These are phyloP conservation scores for Colletotrichum abscissum DNA, from an alignment of 2,329 filamentous ascomycete genomes.

Conservation along the genomic window DNA sequence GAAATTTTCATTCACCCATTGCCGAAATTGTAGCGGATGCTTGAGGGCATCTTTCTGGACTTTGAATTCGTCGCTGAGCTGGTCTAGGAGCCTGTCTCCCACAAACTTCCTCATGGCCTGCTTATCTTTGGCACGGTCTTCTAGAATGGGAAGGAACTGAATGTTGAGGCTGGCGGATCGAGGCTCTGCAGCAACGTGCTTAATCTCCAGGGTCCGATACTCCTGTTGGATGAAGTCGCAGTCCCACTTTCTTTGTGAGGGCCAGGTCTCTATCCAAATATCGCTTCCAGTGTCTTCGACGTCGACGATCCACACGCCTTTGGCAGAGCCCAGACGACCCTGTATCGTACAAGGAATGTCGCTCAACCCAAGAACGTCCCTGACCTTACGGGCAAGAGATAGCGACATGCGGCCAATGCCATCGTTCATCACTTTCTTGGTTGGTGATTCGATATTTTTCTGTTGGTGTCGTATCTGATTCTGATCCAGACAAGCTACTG, in stretches of 20 bases:
- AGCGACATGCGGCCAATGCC: slow-evolving; percentile 75
- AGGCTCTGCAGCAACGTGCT: slow-evolving; percentile 57
- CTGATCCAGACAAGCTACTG: slow-evolving; percentile 57
- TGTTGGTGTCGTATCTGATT: slow-evolving; percentile 56
- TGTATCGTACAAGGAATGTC: slow-evolving; percentile 75
- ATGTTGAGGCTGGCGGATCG: slow-evolving; percentile 69
- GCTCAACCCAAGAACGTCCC: slow-evolving; percentile 58
- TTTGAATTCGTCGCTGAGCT: slow-evolving; percentile 63
- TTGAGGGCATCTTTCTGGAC: slow-evolving; percentile 62
- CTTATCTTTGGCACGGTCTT: slow-evolving; percentile 64
- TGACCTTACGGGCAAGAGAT: slow-evolving; percentile 65
- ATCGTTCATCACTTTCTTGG: slow-evolving; percentile 69
- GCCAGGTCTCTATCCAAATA: slow-evolving; percentile 74
- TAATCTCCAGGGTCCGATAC: slow-evolving; percentile 75
- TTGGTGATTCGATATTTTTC: slow-evolving; percentile 53
- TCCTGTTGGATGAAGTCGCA: slow-evolving; percentile 58
- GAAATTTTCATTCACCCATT: slow-evolving; percentile 63
- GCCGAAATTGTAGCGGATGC: slow-evolving; percentile 59
- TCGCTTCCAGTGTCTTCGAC: slow-evolving; percentile 54
- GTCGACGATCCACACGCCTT: slow-evolving; percentile 80
- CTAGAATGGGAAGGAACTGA: slow-evolving; percentile 76
- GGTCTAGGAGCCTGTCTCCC: slow-evolving; percentile 57
- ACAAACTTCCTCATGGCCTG: slow-evolving; percentile 60
- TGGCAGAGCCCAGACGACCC: slow-evolving; percentile 77
- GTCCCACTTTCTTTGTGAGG: slow-evolving; percentile 77